phyloP scores from a whole-genome alignment of 306 rosid species.

The Fragaria vesca region DNA sequence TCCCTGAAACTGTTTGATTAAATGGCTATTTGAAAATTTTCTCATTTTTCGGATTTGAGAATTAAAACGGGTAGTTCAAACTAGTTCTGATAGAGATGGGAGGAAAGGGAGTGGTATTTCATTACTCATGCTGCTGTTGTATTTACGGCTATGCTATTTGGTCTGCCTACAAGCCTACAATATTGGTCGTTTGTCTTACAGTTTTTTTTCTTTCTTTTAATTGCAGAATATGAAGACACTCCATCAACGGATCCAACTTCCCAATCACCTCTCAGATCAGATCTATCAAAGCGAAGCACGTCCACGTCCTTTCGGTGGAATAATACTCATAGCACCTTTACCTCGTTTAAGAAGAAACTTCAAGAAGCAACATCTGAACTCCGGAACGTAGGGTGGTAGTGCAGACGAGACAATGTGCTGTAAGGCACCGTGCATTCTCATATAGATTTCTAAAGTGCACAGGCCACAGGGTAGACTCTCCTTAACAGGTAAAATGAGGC shows the following conservation, averaged over 20 bases:
- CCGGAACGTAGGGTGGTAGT: conserved; percentile 26
- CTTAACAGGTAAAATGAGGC: background rate
- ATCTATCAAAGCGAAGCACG: conserved; percentile 29
- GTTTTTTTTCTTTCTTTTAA: background rate
- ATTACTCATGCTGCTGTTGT: background rate
- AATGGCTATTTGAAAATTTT: background rate
- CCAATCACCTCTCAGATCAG: conserved; percentile 27
- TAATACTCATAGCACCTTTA: conserved; percentile 23
- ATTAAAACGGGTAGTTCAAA: background rate
- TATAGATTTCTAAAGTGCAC: background rate
- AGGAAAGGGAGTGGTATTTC: background rate
- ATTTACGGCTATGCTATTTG: background rate
- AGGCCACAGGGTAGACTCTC: background rate
- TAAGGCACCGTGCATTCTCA: background rate
- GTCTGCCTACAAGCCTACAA: background rate
- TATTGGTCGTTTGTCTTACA: background rate
- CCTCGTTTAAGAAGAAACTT: conserved; percentile 40
- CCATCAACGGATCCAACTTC: conserved; percentile 29
- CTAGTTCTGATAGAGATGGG: background rate
- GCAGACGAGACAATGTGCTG: background rate
- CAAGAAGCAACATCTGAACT: conserved; percentile 46
- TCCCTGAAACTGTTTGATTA: background rate
- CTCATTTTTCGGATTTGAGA: background rate
- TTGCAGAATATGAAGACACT: conserved; percentile 46
- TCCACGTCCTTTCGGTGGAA: conserved; percentile 37